Conservation (phyloP, 176 grass and related monocot genomes). For the Lolium perenne region DNA sequence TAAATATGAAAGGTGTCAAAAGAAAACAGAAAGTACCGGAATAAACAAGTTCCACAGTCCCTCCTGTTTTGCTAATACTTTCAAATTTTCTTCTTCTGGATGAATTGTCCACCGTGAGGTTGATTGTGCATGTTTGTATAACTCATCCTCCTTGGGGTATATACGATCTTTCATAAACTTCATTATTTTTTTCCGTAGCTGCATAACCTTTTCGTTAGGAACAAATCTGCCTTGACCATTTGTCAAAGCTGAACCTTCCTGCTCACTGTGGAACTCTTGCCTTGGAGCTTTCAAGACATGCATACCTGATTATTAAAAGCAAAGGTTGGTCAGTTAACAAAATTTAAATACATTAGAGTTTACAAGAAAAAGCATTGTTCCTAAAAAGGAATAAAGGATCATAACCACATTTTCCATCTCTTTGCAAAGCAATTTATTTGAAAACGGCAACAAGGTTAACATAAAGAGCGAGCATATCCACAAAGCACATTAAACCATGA, state of each 20-base stretch:
- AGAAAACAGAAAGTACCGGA: slow-evolving; percentile 59
- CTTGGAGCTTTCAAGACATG: slow-evolving; percentile 35
- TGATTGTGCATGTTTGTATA: slow-evolving; percentile 83
- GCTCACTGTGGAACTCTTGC: slow-evolving; percentile 40
- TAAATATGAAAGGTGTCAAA: slow-evolving; percentile 5
- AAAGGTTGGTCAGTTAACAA: slow-evolving; percentile 7
- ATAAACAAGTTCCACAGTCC: slow-evolving; percentile 96
- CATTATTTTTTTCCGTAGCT: slow-evolving; percentile 68
- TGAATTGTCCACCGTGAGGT: slow-evolving; percentile 84
- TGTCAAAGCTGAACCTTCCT: slow-evolving; percentile 27
- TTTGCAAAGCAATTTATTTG: neutral
- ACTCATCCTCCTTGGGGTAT: slow-evolving; percentile 79
- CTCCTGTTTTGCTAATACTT: slow-evolving; percentile 72
- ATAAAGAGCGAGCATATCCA: neutral
- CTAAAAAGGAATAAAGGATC: neutral
- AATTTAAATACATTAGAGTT: neutral
- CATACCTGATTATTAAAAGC: slow-evolving; percentile 48
- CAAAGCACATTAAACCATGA: neutral
- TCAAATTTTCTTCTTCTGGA: slow-evolving; percentile 76
- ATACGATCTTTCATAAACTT: slow-evolving; percentile 88
- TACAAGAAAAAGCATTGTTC: neutral
- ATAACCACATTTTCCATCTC: slow-evolving; percentile 17
- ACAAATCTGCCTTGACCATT: slow-evolving; percentile 69
- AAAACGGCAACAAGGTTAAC: neutral
- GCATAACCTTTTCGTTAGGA: slow-evolving; percentile 75